These are phyloP conservation scores for Aspergillus quadricinctus DNA, from an alignment of 2,329 filamentous ascomycete genomes.

Conservation along the genomic window DNA sequence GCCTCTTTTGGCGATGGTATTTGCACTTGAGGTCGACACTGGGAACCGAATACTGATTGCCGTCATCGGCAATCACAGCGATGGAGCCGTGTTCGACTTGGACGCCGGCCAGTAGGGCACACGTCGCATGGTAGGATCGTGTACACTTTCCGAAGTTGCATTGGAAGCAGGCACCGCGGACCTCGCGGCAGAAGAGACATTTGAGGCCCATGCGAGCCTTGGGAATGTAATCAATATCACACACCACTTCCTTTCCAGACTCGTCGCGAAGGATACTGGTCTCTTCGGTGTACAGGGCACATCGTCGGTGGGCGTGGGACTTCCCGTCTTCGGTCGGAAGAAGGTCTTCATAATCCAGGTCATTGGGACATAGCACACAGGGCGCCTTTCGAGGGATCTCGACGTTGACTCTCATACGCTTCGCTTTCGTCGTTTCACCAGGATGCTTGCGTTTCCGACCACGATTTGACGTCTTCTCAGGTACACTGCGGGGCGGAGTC, in stretches of 20 bases:
- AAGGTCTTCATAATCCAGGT: conserved; percentile 75
- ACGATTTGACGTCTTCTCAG: conserved; percentile 60
- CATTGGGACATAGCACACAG: conserved; percentile 89
- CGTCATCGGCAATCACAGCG: conserved; percentile 83
- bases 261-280: conserved; percentile 75
- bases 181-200: conserved; percentile 90
- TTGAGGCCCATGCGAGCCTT: conserved; percentile 87
- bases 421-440: conserved; percentile 57
- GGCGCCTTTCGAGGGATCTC: conserved; percentile 70
- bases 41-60: conserved; percentile 85
- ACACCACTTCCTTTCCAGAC: conserved; percentile 65
- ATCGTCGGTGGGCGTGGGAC: conserved; percentile 75
- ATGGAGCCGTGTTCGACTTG: conserved; percentile 84
- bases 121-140: conserved; percentile 90
- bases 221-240: conserved; percentile 74
- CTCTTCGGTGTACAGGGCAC: conserved; percentile 86
- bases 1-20: conserved; percentile 84
- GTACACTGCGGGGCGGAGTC: conserved; percentile 72
- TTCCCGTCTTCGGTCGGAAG: conserved; percentile 82
- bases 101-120: conserved; percentile 85
- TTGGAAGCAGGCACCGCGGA: conserved; percentile 93
- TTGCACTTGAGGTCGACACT: conserved; percentile 92
- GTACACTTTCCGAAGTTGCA: conserved; percentile 94
- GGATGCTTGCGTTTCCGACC: conserved; percentile 66
- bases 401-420: conserved; percentile 72